Evolutionary conservation across 257 asterid species (phyloP), one percentile per base, ranked within the genome.

Genomic region (Perilla frutescens): DNA sequence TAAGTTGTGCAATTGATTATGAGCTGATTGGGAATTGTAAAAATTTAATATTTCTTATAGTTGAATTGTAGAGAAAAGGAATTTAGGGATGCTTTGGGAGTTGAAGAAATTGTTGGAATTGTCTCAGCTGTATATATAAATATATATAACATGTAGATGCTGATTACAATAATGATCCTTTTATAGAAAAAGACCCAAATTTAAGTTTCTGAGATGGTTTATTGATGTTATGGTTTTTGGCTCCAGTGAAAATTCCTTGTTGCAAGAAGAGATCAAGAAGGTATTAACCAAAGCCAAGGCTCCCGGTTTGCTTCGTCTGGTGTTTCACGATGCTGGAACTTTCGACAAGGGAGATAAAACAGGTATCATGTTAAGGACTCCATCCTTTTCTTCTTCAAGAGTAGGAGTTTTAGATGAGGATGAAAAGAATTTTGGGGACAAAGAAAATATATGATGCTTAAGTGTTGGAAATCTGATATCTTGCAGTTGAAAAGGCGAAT

Each of bases 251-350:
- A 63, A 5, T 63, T 66, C 79, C 73, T 66, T 77, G 72, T 62
- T 93, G 47, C 86, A 70, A 78, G 95, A 88, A 72, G 98, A 88
- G 82, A 87, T 93, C 58, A 58, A 78, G 73, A 85, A 87, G 81
- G 88, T 87, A 49, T 69, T 91, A 72, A 81, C 96, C 76, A 88
- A 84, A 81, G 84, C 77, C 77, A 89, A 88, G 79, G 96, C 97
- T 82, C 90, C 97, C 51, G 96, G 97, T 66, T 83, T 89, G 61
- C 96, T 93, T 71, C 97, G 97, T 72, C 80, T 93, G 76, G 98
- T 85, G 56, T 93, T 93, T 77, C 97, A 91, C n/a, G 98, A 93
- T 57, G 97, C 98, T n/a, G 98, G 97, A 82, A 93, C 98, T 75
- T 93, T 86, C 72, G 89, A 84, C 74, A 71, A 79, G 74, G 80